A percentile compares a stretch with the other conserved stretches of the same genome.
Evolutionary conservation across 108 stramenopile genomes (phyloP).

Genomic region (Cyclotella sp.): DNA sequence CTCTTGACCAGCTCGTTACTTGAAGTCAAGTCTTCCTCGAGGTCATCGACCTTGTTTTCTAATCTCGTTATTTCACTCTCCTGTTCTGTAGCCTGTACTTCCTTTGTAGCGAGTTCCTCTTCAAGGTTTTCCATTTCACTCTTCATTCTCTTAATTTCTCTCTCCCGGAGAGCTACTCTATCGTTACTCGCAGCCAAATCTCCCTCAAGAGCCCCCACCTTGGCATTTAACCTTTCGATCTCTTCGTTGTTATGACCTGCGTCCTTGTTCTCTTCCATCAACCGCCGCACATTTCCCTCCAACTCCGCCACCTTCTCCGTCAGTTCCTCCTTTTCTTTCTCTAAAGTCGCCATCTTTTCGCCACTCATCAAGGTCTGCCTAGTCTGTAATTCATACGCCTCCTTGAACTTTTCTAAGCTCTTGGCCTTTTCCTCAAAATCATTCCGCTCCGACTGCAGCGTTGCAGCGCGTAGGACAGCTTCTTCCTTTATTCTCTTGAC

Average conservation of each 20-base stretch:
- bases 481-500: background rate
- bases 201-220: no score
- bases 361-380: conserved; percentile 1
- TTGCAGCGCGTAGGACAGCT: background rate
- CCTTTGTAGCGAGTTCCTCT: no score
- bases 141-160: no score
- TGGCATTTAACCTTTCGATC: no score
- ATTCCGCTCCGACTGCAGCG: conserved; percentile 11
- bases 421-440: conserved; percentile 6
- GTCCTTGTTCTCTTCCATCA: background rate
- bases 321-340: conserved; percentile 2
- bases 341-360: background rate
- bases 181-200: no score
- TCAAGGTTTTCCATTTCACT: no score
- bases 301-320: conserved; percentile 3
- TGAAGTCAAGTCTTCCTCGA: background rate
- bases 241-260: background rate
- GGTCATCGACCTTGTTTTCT: background rate
- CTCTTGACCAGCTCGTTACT: background rate
- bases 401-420: conserved; percentile 10
- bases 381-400: conserved; percentile 16
- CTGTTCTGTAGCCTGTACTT: no score
- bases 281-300: background rate
- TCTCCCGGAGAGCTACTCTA: no score
- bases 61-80: no score